Percentiles rank a stretch among this genome's conserved stretches.
Evolutionary conservation across 805 yeast species (phyloP).

Genomic region (Starmerella riodocensis): DNA sequence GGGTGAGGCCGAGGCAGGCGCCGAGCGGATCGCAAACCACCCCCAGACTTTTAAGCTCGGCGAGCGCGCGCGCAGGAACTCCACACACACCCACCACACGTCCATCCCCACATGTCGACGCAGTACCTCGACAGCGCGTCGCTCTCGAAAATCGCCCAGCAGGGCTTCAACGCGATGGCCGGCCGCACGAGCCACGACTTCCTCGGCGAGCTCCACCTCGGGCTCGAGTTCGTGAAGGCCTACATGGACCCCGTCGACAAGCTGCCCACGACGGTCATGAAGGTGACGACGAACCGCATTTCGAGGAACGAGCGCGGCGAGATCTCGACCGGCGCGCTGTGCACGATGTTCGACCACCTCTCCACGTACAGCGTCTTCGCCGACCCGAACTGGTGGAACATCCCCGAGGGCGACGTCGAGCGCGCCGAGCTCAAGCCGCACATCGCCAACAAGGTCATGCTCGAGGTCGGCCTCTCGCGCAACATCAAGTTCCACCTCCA

Average conservation of each 20-base stretch:
- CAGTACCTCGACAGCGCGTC: not conserved
- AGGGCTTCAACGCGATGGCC: conserved; percentile 19
- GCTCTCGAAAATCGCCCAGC: not conserved
- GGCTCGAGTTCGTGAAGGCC: conserved; percentile 3
- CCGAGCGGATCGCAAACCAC: not conserved
- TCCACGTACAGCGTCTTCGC: conserved; percentile 8
- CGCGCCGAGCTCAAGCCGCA: conserved; percentile 1
- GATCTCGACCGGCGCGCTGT: conserved; percentile 15
- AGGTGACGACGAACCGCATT: conserved; percentile 1
- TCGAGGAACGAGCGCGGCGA: conserved; percentile 3
- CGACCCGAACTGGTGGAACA: conserved; percentile 11
- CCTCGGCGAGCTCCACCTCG: conserved; percentile 7
- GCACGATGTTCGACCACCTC: conserved; percentile 13
- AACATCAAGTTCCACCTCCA: conserved; percentile 14
- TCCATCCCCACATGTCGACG: not conserved
- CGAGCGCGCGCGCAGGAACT: no score
- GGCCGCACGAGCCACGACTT: conserved; percentile 5
- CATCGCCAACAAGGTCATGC: not conserved
- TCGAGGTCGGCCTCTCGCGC: conserved; percentile 17
- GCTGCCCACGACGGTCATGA: conserved; percentile 12
- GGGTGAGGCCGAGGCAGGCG: not conserved
- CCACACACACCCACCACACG: not conserved
- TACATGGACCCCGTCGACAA: conserved; percentile 12
- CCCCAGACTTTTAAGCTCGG: no score
- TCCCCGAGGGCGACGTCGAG: conserved; percentile 6